These are phyloP conservation scores for Russula sp. DNA, from an alignment of 768 basidiomycete genomes.

Conservation along the genomic window DNA sequence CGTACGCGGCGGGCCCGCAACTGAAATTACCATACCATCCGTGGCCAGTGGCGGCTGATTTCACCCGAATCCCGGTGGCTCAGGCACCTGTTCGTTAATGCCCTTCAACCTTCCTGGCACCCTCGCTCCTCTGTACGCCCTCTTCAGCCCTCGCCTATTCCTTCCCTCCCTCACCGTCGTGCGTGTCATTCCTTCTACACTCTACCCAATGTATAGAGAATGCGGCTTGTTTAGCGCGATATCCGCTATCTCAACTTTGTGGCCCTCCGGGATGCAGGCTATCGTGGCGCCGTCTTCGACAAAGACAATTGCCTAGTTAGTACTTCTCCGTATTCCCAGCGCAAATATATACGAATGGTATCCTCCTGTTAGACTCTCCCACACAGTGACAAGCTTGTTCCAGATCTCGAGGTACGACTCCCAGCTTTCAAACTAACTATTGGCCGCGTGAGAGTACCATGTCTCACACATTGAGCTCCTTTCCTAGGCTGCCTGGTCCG, in stretches of 20 bases:
- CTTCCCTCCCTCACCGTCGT: slow-evolving; percentile 58
- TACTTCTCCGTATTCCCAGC: not conserved
- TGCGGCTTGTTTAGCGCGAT: slow-evolving; percentile 46
- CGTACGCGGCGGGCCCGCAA: not conserved
- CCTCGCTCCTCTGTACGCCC: slow-evolving; percentile 61
- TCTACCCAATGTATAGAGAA: not conserved
- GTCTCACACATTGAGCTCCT: not conserved
- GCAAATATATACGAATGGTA: not conserved
- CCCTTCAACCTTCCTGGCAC: slow-evolving; percentile 69
- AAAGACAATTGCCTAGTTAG: slow-evolving; percentile 92
- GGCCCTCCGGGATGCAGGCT: slow-evolving; percentile 65
- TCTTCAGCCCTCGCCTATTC: slow-evolving; percentile 58
- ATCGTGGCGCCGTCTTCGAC: slow-evolving; percentile 89
- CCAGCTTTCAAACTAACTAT: not conserved
- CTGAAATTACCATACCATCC: not conserved
- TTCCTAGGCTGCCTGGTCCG: slow-evolving; percentile 61
- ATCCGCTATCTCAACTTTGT: slow-evolving; percentile 79
- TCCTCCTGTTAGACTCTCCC: slow-evolving; percentile 72
- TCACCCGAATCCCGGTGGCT: not conserved
- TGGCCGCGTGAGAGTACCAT: not conserved
- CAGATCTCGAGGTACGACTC: slow-evolving; percentile 54
- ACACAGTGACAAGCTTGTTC: slow-evolving; percentile 64
- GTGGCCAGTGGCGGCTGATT: not conserved
- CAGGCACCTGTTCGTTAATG: slow-evolving; percentile 35
- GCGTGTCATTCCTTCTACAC: slow-evolving; percentile 40